Percentiles rank a stretch among this genome's conserved stretches.
Evolutionary conservation across 306 rosid genomes (phyloP).

Genomic region (Dalbergia cultrata): DNA sequence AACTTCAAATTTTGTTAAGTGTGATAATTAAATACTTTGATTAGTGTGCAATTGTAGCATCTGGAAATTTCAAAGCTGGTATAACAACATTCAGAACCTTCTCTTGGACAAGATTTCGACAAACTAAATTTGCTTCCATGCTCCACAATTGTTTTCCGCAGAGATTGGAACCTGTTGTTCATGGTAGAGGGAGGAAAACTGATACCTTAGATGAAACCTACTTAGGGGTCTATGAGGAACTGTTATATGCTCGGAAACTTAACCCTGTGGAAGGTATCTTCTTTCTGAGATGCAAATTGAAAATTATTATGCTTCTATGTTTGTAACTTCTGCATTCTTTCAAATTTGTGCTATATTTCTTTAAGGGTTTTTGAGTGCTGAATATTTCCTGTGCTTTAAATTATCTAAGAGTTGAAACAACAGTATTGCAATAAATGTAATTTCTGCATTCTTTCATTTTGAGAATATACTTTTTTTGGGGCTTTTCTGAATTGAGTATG

Average conservation of each 20-base stretch:
- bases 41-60: slow-evolving; percentile 3
- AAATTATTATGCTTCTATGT: neutral
- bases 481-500: neutral
- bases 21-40: slow-evolving; percentile 5
- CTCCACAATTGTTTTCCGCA: slow-evolving; percentile 50
- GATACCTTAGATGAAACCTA: slow-evolving; percentile 76
- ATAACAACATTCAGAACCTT: slow-evolving; percentile 14
- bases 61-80: slow-evolving; percentile 15
- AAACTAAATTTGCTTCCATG: slow-evolving; percentile 30
- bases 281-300: slow-evolving; percentile 20
- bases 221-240: slow-evolving; percentile 82
- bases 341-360: neutral
- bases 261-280: slow-evolving; percentile 86
- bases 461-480: neutral
- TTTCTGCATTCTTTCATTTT: neutral
- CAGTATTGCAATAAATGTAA: slow-evolving; percentile 12
- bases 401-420: slow-evolving; percentile 15
- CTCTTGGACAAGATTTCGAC: neutral
- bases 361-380: slow-evolving; percentile 13
- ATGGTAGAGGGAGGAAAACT: slow-evolving; percentile 91
- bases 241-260: slow-evolving; percentile 89
- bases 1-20: slow-evolving; percentile 25
- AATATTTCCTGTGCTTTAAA: slow-evolving; percentile 9
- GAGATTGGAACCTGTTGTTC: slow-evolving; percentile 89
- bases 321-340: slow-evolving; percentile 11